These are phyloP conservation scores for Aspergillus brasiliensis DNA, from an alignment of 2,329 filamentous ascomycete species.

Conservation along the genomic window DNA sequence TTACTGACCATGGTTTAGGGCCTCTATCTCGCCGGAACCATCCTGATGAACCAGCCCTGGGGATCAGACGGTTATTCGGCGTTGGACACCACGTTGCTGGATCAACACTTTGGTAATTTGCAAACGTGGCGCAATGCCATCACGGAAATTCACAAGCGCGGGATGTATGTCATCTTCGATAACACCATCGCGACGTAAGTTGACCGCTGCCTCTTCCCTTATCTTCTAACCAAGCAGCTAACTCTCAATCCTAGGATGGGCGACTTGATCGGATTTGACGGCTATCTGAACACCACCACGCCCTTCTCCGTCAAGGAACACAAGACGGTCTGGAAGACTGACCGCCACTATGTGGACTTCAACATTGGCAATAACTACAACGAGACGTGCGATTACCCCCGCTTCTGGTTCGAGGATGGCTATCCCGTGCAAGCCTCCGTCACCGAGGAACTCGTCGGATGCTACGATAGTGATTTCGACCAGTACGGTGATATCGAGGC, in stretches of 20 bases:
- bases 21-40: conserved; percentile 62
- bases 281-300: conserved; percentile 49
- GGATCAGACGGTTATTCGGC: conserved; percentile 61
- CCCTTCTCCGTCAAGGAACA: conserved; percentile 59
- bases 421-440: conserved; percentile 51
- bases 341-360: conserved; percentile 60
- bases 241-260: conserved; percentile 44
- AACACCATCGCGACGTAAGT: conserved; percentile 64
- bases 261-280: conserved; percentile 57
- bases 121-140: conserved; percentile 59
- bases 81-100: conserved; percentile 63
- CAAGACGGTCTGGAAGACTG: conserved; percentile 57
- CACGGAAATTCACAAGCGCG: conserved; percentile 59
- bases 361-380: conserved; percentile 55
- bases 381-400: conserved; percentile 57
- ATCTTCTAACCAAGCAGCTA: not conserved
- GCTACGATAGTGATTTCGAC: conserved; percentile 65
- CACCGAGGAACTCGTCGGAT: conserved; percentile 52
- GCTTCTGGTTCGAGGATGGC: conserved; percentile 63
- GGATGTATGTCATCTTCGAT: conserved; percentile 67
- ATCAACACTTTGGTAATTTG: conserved; percentile 63
- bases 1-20: conserved; percentile 39
- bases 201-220: not conserved
- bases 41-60: conserved; percentile 66
- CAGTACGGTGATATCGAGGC: conserved; percentile 65